Conservation (phyloP, 2,329 filamentous ascomycete species). For the Diaporthe vaccinii region DNA sequence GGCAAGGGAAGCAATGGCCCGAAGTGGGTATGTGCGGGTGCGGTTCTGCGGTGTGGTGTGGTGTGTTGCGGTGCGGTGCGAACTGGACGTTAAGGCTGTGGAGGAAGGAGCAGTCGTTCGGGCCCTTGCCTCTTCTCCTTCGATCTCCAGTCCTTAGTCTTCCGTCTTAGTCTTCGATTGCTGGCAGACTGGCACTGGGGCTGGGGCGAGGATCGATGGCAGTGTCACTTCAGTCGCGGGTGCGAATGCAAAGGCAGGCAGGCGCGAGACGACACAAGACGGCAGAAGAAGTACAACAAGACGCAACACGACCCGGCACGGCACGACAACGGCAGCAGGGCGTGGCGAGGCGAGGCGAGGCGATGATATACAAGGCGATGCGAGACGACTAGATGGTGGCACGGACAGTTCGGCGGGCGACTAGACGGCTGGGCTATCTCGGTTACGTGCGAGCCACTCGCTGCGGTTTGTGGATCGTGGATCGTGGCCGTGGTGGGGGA, state of each 20-base stretch:
- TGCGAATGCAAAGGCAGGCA: neutral
- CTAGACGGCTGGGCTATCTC: slow-evolving; percentile 16
- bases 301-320: neutral
- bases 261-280: neutral
- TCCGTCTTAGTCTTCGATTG: neutral
- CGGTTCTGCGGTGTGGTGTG: neutral
- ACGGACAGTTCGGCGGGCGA: slow-evolving; percentile 5
- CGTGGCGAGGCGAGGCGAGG: neutral
- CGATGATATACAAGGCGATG: slow-evolving; percentile 9
- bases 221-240: neutral
- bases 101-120: slow-evolving; percentile 5
- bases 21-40: slow-evolving; percentile 20
- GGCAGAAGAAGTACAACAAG: neutral
- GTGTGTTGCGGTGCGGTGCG: neutral
- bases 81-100: neutral
- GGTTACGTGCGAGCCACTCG: slow-evolving; percentile 25
- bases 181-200: neutral
- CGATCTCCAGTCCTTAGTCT: neutral
- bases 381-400: slow-evolving; percentile 21
- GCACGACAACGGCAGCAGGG: neutral
- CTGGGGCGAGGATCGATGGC: neutral
- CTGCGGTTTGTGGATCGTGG: neutral
- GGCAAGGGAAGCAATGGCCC: slow-evolving; percentile 13
- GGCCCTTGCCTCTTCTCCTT: neutral
- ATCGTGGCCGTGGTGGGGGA: neutral